phyloP scores from a whole-genome alignment of 805 yeast genomes.

The Metschnikowia drakensbergensis region DNA sequence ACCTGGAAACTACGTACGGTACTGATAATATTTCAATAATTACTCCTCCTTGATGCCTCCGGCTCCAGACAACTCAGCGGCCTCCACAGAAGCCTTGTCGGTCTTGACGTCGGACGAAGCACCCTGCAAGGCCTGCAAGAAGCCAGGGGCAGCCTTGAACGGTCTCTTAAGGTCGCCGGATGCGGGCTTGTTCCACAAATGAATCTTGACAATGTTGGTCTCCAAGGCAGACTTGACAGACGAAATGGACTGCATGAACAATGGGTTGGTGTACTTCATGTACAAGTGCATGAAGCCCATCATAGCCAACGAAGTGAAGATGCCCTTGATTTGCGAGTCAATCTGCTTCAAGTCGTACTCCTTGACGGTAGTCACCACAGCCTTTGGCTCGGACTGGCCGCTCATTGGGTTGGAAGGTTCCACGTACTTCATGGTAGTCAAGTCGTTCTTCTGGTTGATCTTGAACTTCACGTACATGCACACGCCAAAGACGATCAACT shows the following conservation, averaged over 20 bases:
- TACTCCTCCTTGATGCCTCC: slow-evolving; percentile 90
- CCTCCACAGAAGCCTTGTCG: slow-evolving; percentile 81
- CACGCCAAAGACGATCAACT: slow-evolving; percentile 56
- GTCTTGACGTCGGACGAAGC: slow-evolving; percentile 55
- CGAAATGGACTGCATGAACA: slow-evolving; percentile 88
- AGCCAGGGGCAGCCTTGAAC: slow-evolving; percentile 70
- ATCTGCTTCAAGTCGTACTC: slow-evolving; percentile 92
- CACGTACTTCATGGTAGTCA: slow-evolving; percentile 87
- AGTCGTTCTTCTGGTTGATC: slow-evolving; percentile 75
- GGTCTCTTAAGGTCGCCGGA: slow-evolving; percentile 94
- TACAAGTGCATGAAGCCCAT: slow-evolving; percentile 97
- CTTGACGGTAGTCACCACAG: slow-evolving; percentile 87
- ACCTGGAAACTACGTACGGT: too few species aligned
- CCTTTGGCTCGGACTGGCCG: slow-evolving; percentile 68
- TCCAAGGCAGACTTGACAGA: slow-evolving; percentile 89
- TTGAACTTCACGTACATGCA: slow-evolving; percentile 61
- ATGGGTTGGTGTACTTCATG: slow-evolving; percentile 96
- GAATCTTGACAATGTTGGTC: slow-evolving; percentile 86
- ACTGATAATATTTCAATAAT: not conserved
- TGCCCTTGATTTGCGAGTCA: slow-evolving; percentile 71
- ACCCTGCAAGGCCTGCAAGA: slow-evolving; percentile 62
- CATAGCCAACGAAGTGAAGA: slow-evolving; percentile 89
- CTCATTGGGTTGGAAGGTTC: slow-evolving; percentile 77
- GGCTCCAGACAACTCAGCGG: slow-evolving; percentile 78
- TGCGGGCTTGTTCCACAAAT: slow-evolving; percentile 77